These are phyloP conservation scores for Aeschynomene evenia DNA, from an alignment of 306 rosid species.

Conservation along the genomic window DNA sequence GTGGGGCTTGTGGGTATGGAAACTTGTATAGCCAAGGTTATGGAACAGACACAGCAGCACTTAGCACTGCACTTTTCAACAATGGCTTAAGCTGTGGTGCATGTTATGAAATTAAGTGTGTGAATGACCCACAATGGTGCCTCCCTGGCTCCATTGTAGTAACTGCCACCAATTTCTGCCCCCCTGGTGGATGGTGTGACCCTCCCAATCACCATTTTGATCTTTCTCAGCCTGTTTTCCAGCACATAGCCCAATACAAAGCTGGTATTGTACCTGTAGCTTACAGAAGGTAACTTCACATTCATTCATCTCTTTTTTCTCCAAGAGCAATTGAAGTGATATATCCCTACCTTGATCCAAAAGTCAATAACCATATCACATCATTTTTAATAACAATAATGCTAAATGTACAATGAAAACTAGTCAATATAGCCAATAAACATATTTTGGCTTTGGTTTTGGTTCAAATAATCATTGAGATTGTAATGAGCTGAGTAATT, in stretches of 20 bases:
- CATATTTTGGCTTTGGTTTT: too few species aligned
- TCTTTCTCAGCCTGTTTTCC: constrained; percentile 49
- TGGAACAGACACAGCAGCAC: constrained; percentile 50
- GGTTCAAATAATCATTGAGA: too few species aligned
- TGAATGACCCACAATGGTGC: constrained; percentile 51
- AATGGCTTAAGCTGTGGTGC: constrained; percentile 51
- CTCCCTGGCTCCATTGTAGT: constrained; percentile 42
- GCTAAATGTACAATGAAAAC: too few species aligned
- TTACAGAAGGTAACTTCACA: constrained; percentile 43
- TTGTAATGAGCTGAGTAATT: too few species aligned
- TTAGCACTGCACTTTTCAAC: constrained; percentile 48
- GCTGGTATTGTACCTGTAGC: constrained; percentile 48
- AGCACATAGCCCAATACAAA: constrained; percentile 46
- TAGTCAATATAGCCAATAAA: too few species aligned
- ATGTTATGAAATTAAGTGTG: constrained; percentile 45
- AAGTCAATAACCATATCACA: too few species aligned
- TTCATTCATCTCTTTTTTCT: neutral
- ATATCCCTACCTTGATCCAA: too few species aligned
- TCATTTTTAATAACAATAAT: too few species aligned
- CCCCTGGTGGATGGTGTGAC: constrained; percentile 57
- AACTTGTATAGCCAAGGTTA: constrained; percentile 47
- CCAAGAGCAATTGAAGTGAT: too few species aligned
- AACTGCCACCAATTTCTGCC: constrained; percentile 52
- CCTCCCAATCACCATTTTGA: constrained; percentile 53
- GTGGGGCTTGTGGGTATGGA: constrained; percentile 59